Evolutionary conservation across 306 rosid species (phyloP).

Genomic region (Cucumis hystrix): DNA sequence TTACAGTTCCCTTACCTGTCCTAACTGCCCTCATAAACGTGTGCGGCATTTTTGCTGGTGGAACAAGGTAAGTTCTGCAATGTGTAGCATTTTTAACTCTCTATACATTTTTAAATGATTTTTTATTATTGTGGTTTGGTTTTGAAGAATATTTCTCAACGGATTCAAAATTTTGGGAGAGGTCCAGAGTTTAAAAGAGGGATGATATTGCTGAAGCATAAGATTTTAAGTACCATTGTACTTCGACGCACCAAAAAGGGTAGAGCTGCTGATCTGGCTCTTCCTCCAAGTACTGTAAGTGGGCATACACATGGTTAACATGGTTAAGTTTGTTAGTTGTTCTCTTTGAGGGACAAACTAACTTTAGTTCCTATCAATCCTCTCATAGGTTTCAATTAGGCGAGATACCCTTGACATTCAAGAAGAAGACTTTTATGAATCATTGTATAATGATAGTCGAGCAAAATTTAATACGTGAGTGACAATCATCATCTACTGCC

Average conservation of each 20-base stretch:
- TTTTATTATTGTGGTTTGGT: constrained; percentile 12
- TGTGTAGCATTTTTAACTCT: neutral
- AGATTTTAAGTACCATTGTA: constrained; percentile 52
- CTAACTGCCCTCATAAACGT: constrained; percentile 56
- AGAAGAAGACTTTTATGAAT: constrained; percentile 81
- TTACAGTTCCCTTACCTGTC: constrained; percentile 20
- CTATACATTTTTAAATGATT: neutral
- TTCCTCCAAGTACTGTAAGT: constrained; percentile 91
- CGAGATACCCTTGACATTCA: constrained; percentile 58
- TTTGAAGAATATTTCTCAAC: constrained; percentile 53
- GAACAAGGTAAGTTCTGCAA: constrained; percentile 63
- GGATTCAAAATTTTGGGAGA: constrained; percentile 37
- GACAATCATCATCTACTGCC: constrained; percentile 6
- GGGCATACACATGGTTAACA: neutral
- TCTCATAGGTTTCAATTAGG: constrained; percentile 63
- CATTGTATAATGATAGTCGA: constrained; percentile 74
- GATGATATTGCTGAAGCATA: constrained; percentile 67
- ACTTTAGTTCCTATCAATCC: neutral
- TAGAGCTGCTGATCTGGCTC: constrained; percentile 90
- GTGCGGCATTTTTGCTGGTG: constrained; percentile 96
- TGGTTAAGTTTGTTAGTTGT: neutral
- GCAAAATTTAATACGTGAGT: constrained; percentile 73
- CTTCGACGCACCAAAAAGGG: constrained; percentile 84
- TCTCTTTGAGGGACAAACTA: neutral
- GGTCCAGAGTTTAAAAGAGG: constrained; percentile 34